Evolutionary conservation across 176 grass and related monocot genomes (phyloP).

Genomic region (Poa annua): DNA sequence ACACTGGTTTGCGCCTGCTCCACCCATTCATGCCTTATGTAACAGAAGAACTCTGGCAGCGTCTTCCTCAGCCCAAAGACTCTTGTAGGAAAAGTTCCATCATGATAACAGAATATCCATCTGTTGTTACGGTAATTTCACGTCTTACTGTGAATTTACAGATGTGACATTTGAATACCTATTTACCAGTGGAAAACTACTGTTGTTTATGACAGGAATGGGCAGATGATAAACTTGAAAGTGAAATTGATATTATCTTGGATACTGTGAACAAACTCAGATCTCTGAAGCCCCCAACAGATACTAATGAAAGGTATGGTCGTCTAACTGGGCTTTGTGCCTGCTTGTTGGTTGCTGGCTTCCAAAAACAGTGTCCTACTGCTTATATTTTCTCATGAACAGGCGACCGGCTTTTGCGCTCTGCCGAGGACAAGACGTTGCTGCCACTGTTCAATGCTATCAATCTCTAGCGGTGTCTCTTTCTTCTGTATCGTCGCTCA

Average conservation of each 20-base stretch:
- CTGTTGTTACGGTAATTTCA: slow-evolving; percentile 63
- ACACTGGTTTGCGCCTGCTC: slow-evolving; percentile 75
- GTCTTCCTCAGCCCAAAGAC: slow-evolving; percentile 73
- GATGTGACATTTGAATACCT: slow-evolving; percentile 18
- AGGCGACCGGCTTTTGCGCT: slow-evolving; percentile 68
- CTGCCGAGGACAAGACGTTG: slow-evolving; percentile 52
- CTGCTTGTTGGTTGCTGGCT: slow-evolving; percentile 22
- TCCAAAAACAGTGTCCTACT: slow-evolving; percentile 15
- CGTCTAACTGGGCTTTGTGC: neutral
- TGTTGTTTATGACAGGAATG: slow-evolving; percentile 58
- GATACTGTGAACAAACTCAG: slow-evolving; percentile 71
- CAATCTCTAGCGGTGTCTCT: slow-evolving; percentile 63
- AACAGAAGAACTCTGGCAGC: slow-evolving; percentile 89
- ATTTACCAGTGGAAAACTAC: slow-evolving; percentile 37
- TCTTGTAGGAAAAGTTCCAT: slow-evolving; percentile 69
- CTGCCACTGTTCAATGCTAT: slow-evolving; percentile 58
- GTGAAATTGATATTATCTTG: slow-evolving; percentile 65
- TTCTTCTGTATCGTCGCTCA: slow-evolving; percentile 66
- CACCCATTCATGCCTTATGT: slow-evolving; percentile 95
- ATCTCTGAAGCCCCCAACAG: slow-evolving; percentile 66
- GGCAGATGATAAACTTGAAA: slow-evolving; percentile 77
- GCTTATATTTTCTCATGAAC: neutral
- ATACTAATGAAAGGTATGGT: slow-evolving; percentile 68
- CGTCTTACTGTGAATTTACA: neutral
- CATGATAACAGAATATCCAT: slow-evolving; percentile 91